Conservation (phyloP, 2,329 filamentous ascomycete species). For the Helotiales sp. region DNA sequence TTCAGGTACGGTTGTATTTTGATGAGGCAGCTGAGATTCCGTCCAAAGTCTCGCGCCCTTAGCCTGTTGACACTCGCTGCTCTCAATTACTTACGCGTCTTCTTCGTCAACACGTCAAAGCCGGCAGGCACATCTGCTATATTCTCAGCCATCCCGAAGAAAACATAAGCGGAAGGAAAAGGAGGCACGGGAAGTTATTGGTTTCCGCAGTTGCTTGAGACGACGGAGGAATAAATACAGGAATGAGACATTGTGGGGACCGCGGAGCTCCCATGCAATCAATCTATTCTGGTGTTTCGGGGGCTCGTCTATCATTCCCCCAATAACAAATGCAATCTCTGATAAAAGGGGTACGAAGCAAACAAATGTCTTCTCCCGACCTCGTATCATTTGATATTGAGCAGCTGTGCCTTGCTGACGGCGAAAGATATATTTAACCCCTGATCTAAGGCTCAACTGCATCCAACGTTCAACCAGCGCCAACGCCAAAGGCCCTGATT, state of each 20-base stretch:
- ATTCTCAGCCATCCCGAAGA: background rate
- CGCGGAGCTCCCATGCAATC: background rate
- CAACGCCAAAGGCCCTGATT: background rate
- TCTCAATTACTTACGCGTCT: background rate
- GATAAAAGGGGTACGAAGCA: constrained; percentile 1
- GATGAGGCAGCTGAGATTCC: background rate
- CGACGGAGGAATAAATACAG: background rate
- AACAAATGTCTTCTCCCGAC: constrained; percentile 12
- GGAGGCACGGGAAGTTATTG: background rate
- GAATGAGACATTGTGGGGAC: background rate
- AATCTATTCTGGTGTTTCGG: constrained; percentile 4
- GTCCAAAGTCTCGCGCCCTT: background rate
- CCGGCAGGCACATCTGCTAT: background rate
- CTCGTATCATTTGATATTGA: background rate
- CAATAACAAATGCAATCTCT: background rate
- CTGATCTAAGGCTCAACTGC: constrained; percentile 6
- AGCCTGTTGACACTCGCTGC: background rate
- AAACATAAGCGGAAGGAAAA: background rate
- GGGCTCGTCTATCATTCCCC: background rate
- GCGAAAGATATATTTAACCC: background rate
- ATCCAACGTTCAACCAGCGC: background rate
- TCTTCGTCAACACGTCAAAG: background rate
- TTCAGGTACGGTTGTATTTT: constrained; percentile 4
- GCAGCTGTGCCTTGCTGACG: background rate
- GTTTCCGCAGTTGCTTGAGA: constrained; percentile 1